Evolutionary conservation across 116 monocot genomes (phyloP), one percentile per base, ranked within the genome.

Genomic region (Papilionanthe hybrid): DNA sequence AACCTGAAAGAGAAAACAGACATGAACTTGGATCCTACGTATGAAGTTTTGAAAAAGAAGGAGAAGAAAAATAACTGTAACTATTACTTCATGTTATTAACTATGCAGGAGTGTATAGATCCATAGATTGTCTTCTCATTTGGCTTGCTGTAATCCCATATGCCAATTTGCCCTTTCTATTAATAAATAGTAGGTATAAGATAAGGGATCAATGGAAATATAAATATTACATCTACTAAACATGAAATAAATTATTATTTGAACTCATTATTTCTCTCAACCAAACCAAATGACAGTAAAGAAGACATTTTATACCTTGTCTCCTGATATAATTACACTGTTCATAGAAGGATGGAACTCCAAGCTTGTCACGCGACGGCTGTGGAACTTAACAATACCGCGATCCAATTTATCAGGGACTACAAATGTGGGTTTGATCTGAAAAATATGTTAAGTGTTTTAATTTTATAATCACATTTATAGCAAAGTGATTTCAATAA

Each of bases 71-170:
- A 10, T 56, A 19, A 68, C 19, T 55, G 3, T 23, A 79, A 49
- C 12, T 29, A 86, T 89, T 82, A 96, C 96, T 89, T 96, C 55
- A 96, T 96, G 82, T 89, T 92, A 88, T 96, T 96, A 75, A 96
- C 83, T 79, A 93, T 90, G 84, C 89, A 96, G 48, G 90, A 89
- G 79, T 96, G 96, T 77, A 96, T 86, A 30, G 89, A 89, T 50
- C 49, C 85, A 79, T 92, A 96, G 28, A 93, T 55, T 1, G 84
- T 94, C 85, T 92, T 96, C 47, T 96, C 96, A 75, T 94, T 89
- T 42, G 90, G 78, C 81, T 92, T 93, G 27, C 69, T 83, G 81
- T 92, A 94, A 84, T 94, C 86, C 96, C 94, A 96, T 43, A 96
- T 83, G 27, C 94, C 96, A 82, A 96, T 76, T 84, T 90, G 90